Base-by-base conservation (phyloP, 139 green algal genomes). In the Chlamydomonas sphaeroides region DNA sequence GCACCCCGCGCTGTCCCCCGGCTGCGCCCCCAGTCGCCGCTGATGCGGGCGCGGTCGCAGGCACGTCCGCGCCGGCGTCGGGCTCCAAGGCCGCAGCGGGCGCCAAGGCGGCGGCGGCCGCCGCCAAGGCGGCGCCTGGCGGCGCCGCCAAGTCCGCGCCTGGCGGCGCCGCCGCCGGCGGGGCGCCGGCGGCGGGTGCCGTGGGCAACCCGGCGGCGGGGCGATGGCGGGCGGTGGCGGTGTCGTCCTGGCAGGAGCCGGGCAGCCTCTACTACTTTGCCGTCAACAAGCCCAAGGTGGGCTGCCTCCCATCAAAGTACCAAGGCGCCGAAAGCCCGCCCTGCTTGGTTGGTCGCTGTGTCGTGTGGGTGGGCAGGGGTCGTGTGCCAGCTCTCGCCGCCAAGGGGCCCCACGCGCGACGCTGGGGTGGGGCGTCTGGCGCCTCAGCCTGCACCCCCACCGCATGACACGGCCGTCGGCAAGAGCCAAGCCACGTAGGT, bases 271-370 rank as follows among this genome's bases (percentile, higher is more conserved):
- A 90, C 85, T 95, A 95, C 84, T 95, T 97, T 78, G 80, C 86
- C 3, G 68, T 96, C 17, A 93, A 97, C 87, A 97, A 93, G 75
- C 91, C 90, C 33, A 87, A 88, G 65, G 90, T 84, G 30, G 1
- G 71, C 25, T 41, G 45, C 45, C 45, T 14, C 14, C 11, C 45
- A 53, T 10, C 10, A 53, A 53, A 14, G 45, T 14, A 14, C 45
- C 45, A 14, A 53, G 11, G 45, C 11, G 45, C 45, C 45, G 45
- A 14, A 14, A 53, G 14, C 11, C 7, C 14, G 26, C 30, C 30
- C 17, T 20, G 33, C 20, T 25, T 11, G 35, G 26, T n/a, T n/a
- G 35, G 65, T 70, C 36, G 28, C 11, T 10, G 45, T 21, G 45
- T 10, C 45, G 45, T 53, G 11, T 53, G 45, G 45, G 45, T n/a